Base-by-base conservation (phyloP, 2,329 filamentous ascomycete genomes). In the Phyllosticta citrichinensis region DNA sequence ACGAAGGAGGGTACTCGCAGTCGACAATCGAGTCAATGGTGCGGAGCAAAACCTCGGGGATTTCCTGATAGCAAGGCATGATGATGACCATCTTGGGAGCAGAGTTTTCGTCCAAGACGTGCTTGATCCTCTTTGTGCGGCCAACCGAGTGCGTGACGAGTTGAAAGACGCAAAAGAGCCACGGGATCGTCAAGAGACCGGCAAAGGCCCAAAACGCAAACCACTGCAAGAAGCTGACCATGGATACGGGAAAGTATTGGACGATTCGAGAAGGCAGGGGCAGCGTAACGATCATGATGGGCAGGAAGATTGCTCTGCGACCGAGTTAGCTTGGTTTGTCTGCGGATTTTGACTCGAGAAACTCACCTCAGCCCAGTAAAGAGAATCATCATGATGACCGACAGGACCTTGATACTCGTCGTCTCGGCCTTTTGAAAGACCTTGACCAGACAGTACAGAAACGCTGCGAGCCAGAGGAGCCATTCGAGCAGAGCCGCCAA, bases 151-250 rank as follows among this genome's bases (percentile, higher is more conserved):
- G 88, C 9, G 89, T 96, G 61, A 96, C 88, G 5, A 97, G 83
- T 69, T 95, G 88, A 70, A 95, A 96, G 61, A 97, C 83, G 73
- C 92, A 97, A 70, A 97, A 89, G 3, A 96, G 81, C 91, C 91
- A 97, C 0, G 94, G 94, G 1, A 96, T 80, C 0, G 88, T 91
- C 62, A 99, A 77, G 10, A 97, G 83, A 64, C 85, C 84, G 0
- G 92, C 87, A 66, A 97, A 97, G 27, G 88, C 86, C 87, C 90
- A 97, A 73, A 97, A 97, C 3, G 91, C 92, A 70, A 97, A 96
- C 88, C 91, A 95, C 71, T 97, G 92, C 14, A 97, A 80, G 55
- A 88, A 80, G 1, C 72, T 74, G 51, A 94, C 87, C 79, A 94
- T 83, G 1, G 73, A 59, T 2, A 72, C 60, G 0, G 93, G 92